Evolutionary conservation across 75 land plant species (phyloP), one percentile per base, ranked within the genome.

Genomic region (Pinus taeda): DNA sequence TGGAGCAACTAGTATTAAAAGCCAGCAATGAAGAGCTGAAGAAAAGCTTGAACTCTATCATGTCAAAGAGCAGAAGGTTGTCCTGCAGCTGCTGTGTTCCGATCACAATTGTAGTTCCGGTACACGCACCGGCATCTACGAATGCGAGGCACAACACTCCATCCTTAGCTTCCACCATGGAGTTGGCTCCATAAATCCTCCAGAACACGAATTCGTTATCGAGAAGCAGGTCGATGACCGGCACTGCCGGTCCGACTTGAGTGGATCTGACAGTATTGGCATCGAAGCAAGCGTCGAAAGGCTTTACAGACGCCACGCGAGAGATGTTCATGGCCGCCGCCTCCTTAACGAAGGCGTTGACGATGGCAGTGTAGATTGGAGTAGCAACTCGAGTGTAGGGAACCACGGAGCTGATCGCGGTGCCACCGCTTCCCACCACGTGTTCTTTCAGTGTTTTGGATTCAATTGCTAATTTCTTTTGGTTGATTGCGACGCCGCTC

Each of bases 11-110:
- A 5, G 92, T 90, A 26, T 74, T 76, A 39, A 78, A 74, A 69
- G 61, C 71, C 33, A 84, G 63, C 13, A 87, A 77, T 0, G 89
- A 78, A 4, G 87, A 81, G 75, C 72, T 83, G 78, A 90, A 88
- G 33, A 83, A 86, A 1, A 90, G 71, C 73, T 73, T 78, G 3
- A 78, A 81, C 22, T 60, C 37, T 0, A 77, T 78, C 56, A 90
- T 64, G 73, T 90, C 92, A 17, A 90, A 83, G 66, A 84, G 79
- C 30, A 90, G 56, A 4, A 90, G 75, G 61, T 88, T 88, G 63
- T 90, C 85, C 74, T 79, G 79, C 64, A 87, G 11, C 73, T 88
- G 92, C 30, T 76, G 53, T 22, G 61, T 75, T 4, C 85, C 85
- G 4, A 86, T 18, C 3, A 86, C 79, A 20, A 82, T 56, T 4